Base-by-base conservation (phyloP, 805 yeast genomes). In the Saccharomycopsis olivae region DNA sequence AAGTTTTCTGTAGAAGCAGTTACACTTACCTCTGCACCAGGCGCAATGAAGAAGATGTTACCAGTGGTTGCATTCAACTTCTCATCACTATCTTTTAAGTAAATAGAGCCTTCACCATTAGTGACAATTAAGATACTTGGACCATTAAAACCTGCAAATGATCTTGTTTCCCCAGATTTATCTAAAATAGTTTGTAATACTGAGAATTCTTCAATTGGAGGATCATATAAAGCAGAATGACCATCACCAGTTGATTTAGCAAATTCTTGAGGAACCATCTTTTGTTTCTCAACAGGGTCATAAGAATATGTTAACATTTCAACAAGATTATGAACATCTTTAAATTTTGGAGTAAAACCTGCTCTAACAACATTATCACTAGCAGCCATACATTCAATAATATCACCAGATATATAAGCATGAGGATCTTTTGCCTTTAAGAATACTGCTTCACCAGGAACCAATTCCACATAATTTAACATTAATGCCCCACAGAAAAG, bases 381-480 rank as follows among this genome's bases (percentile, higher is more conserved):
- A 6, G 98, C 96, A 32, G 98, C 98, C 99, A 92, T 92, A 68
- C 98, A 92, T 67, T 92, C 99, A 55, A 92, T 88, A 51, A 92
- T 92, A 60, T 92, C 97, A 50, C 99, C 99, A 40, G 80, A 71
- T 47, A 92, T 89, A 62, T 92, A 92, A 25, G 98, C 98, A 61
- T 92, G 99, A 19, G 97, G 97, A 61, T 88, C 96, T 63, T 86
- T 85, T 33, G 98, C 97, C 56, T 85, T 86, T 58, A 92, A 69
- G 57, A 88, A 92, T 78, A 92, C 87, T 42, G 96, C 97, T 65
- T 92, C 95, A 47, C 99, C 99, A 10, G 85, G 72, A 29, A 73
- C 62, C 53, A 92, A 71, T 45, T 64, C 64, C 53, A 88, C 88
- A 58, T 88, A 95, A 68, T 92, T 92, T 55, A 92, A 74, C 66